Conservation (phyloP, 2,329 filamentous ascomycete genomes). For the Penicillium fuscoglaucum region DNA sequence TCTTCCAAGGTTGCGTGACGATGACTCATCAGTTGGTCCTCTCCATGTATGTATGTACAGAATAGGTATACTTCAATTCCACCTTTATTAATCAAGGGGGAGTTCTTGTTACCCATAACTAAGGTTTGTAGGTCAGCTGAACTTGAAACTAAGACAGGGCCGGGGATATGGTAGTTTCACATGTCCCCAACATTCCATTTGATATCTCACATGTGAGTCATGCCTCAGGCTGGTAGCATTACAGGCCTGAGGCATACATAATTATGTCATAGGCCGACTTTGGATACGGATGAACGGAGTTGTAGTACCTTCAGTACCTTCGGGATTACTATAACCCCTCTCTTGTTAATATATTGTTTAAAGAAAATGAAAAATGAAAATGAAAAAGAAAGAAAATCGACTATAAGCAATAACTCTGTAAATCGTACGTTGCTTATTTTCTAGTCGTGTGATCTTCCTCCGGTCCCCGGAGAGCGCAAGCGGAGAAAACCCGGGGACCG, state of each 20-base stretch:
- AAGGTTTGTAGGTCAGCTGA: not conserved
- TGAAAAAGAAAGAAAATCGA: not conserved
- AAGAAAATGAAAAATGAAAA: not conserved
- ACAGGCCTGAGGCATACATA: not conserved
- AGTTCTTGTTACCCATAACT: not conserved
- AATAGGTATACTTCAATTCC: not conserved
- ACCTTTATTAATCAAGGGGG: not conserved
- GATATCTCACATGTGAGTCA: not conserved
- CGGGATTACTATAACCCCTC: not conserved
- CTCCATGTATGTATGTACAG: not conserved
- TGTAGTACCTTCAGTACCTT: not conserved
- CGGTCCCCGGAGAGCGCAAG: constrained; percentile 25
- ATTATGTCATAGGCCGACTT: not conserved
- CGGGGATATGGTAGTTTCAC: too few relatives aligned
- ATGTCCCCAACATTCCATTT: not conserved
- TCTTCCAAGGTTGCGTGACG: not conserved
- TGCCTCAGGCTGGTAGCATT: not conserved
- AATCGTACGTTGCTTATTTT: not conserved
- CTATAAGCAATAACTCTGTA: not conserved
- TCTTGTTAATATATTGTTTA: not conserved
- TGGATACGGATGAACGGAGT: not conserved
- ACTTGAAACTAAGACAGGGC: too few relatives aligned
- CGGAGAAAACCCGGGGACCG: constrained; percentile 15
- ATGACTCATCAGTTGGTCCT: not conserved
- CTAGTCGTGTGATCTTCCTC: constrained; percentile 18